These are phyloP conservation scores for Yarrowia sp. DNA, from an alignment of 805 yeast species.

Conservation along the genomic window DNA sequence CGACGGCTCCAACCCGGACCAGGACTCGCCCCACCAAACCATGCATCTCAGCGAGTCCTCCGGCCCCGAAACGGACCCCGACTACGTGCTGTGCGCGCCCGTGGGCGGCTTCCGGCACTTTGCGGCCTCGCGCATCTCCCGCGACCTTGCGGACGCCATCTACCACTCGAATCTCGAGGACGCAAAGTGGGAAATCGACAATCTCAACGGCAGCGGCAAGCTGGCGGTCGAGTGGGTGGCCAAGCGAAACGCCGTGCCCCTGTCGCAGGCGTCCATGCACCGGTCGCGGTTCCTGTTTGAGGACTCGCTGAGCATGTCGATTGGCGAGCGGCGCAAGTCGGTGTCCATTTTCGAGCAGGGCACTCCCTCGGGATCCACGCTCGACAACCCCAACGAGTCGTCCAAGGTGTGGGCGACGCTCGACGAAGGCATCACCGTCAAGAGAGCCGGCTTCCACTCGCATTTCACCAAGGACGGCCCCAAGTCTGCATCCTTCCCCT, in stretches of 20 bases:
- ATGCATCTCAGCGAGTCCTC: slow-evolving; percentile 15
- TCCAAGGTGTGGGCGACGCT: slow-evolving; percentile 51
- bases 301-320: slow-evolving; percentile 30
- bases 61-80: slow-evolving; percentile 37
- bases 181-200: slow-evolving; percentile 16
- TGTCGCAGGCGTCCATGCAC: slow-evolving; percentile 44
- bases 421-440: slow-evolving; percentile 46
- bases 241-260: slow-evolving; percentile 46
- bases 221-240: slow-evolving; percentile 52
- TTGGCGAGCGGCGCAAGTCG: slow-evolving; percentile 27
- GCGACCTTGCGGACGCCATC: slow-evolving; percentile 38
- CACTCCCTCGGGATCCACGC: slow-evolving; percentile 20
- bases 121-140: slow-evolving; percentile 42
- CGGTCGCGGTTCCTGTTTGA: slow-evolving; percentile 46
- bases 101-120: slow-evolving; percentile 52
- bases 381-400: slow-evolving; percentile 37
- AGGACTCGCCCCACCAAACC: slow-evolving; percentile 4
- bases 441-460: slow-evolving; percentile 20
- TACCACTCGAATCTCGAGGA: slow-evolving; percentile 36
- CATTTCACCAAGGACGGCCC: slow-evolving; percentile 20
- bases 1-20: neutral
- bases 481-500: slow-evolving; percentile 53
- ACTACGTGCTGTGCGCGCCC: slow-evolving; percentile 49
- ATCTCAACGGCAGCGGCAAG: slow-evolving; percentile 42
- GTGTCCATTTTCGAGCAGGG: slow-evolving; percentile 19